These are phyloP conservation scores for Ascochyta clinopodiicola DNA, from an alignment of 2,329 filamentous ascomycete genomes.

Conservation along the genomic window DNA sequence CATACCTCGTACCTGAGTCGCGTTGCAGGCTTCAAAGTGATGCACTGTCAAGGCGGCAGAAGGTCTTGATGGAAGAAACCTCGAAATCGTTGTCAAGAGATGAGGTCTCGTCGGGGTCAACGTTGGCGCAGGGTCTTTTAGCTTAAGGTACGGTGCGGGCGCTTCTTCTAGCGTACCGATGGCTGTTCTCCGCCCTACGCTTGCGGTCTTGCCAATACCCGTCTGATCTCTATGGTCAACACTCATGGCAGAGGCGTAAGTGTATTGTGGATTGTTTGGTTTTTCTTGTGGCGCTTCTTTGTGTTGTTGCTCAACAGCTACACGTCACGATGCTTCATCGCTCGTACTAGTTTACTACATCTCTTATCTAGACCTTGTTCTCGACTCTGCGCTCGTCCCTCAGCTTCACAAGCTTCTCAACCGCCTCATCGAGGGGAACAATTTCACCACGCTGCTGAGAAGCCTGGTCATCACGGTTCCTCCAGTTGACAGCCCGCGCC, in stretches of 20 bases:
- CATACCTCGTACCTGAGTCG: constrained; percentile 10
- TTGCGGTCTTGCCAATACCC: background rate
- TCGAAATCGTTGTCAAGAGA: no score
- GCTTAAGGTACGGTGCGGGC: constrained; percentile 11
- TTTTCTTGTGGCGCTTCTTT: background rate
- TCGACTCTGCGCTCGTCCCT: constrained; percentile 53
- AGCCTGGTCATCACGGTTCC: constrained; percentile 67
- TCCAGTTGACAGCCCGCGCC: constrained; percentile 65
- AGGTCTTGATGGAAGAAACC: no score
- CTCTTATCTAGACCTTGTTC: constrained; percentile 30
- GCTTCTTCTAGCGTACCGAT: constrained; percentile 15
- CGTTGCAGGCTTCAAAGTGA: background rate
- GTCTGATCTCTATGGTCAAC: background rate
- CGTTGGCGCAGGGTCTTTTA: constrained; percentile 7
- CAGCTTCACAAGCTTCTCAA: constrained; percentile 58
- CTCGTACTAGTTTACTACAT: constrained; percentile 2
- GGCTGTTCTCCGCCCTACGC: background rate
- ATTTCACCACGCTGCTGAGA: constrained; percentile 69
- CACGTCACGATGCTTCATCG: constrained; percentile 3
- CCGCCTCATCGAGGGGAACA: constrained; percentile 65
- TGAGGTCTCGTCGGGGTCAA: background rate
- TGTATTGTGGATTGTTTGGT: background rate
- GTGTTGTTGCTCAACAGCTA: background rate
- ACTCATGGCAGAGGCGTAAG: background rate
- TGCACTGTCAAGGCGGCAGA: no score